These are phyloP conservation scores for Raphidocelis subcapitata DNA, from an alignment of 139 green algal genomes.

Conservation along the genomic window DNA sequence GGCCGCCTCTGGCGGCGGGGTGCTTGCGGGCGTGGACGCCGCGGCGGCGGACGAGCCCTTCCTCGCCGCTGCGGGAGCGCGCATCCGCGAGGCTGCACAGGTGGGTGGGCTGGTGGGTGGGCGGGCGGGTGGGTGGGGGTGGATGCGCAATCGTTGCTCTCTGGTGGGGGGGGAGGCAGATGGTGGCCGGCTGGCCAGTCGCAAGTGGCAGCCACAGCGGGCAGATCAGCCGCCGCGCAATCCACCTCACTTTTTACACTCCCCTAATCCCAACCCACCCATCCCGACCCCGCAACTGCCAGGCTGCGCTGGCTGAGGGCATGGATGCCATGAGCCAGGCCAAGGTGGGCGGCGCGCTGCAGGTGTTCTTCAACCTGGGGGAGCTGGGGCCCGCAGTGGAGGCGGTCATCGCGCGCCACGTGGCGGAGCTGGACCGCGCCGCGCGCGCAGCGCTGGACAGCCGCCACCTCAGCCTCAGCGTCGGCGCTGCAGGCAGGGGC, in stretches of 20 bases:
- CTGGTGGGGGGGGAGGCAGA: too few species aligned
- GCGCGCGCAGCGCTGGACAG: conserved; percentile 64
- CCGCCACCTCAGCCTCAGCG: conserved; percentile 45
- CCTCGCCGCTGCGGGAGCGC: conserved; percentile 36
- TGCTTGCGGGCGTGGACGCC: conserved; percentile 57
- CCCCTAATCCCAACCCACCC: too few species aligned
- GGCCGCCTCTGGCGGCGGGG: conserved; percentile 44
- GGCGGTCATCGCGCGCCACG: conserved; percentile 41
- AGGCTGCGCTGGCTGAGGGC: conserved; percentile 70
- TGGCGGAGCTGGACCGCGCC: conserved; percentile 46
- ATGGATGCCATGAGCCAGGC: conserved; percentile 82
- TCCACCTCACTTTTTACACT: too few species aligned
- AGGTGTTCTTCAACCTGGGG: conserved; percentile 90
- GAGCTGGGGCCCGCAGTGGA: conserved; percentile 54
- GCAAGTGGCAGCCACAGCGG: too few species aligned
- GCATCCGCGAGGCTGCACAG: conserved; percentile 58
- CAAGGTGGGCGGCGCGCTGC: conserved; percentile 85
- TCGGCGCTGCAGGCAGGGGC: neutral
- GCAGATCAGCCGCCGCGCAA: too few species aligned
- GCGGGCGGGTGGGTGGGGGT: too few species aligned
- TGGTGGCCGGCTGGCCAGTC: too few species aligned
- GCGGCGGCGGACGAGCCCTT: conserved; percentile 67
- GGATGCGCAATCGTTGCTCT: too few species aligned
- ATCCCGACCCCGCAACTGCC: neutral
- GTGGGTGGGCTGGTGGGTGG: too few species aligned